phyloP scores from a whole-genome alignment of 805 yeast genomes.

The Candida sithepensis region DNA sequence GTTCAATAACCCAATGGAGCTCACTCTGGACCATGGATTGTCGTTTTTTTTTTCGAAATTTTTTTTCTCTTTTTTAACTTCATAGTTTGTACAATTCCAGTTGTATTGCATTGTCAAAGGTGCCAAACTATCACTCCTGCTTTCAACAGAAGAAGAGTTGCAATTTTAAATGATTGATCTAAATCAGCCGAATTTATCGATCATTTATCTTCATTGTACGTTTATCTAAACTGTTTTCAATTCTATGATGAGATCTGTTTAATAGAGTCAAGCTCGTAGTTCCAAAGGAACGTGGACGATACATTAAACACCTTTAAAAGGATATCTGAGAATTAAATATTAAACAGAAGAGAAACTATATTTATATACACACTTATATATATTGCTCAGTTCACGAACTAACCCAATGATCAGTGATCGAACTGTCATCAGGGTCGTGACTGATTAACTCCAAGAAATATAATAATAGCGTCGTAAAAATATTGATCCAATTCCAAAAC shows the following conservation, averaged over 20 bases:
- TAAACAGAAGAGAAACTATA: conserved; percentile 2
- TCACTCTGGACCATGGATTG: conserved; percentile 70
- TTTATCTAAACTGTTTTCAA: conserved; percentile 17
- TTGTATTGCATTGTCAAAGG: conserved; percentile 60
- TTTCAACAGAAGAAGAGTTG: no score
- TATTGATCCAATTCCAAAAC: conserved; percentile 96
- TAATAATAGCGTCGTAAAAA: conserved; percentile 72
- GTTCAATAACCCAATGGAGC: conserved; percentile 76
- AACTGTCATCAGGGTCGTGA: conserved; percentile 32
- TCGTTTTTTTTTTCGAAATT: conserved; percentile 27
- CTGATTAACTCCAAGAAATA: conserved; percentile 72
- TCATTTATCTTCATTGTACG: background rate
- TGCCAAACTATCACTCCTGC: conserved; percentile 44
- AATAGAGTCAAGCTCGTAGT: conserved; percentile 92
- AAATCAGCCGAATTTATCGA: conserved; percentile 1
- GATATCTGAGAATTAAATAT: conserved; percentile 18
- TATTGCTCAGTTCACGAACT: background rate
- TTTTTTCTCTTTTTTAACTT: conserved; percentile 17
- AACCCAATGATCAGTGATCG: conserved; percentile 32
- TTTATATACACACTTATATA: background rate
- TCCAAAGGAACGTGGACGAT: conserved; percentile 53
- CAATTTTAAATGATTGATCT: background rate
- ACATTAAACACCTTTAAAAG: conserved; percentile 19
- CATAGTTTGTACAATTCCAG: conserved; percentile 29
- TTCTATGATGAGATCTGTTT: conserved; percentile 65